phyloP scores from a whole-genome alignment of 169 alveolate genomes.

The Plasmodium malariae region DNA sequence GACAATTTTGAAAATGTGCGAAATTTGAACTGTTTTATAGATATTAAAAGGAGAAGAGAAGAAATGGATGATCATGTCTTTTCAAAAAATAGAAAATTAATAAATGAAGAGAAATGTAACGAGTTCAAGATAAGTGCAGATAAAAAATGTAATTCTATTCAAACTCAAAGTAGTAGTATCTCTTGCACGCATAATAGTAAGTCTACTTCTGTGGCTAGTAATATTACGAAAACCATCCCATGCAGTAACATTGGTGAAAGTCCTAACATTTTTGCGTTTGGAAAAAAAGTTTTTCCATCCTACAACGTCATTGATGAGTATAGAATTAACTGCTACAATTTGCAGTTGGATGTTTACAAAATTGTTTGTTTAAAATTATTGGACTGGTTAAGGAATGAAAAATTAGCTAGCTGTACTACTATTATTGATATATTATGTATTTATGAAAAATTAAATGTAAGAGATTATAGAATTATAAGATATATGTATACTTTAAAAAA shows the following conservation, averaged over 20 bases:
- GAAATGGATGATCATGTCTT: not conserved
- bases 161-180: too few relatives aligned
- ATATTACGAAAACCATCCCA: too few relatives aligned
- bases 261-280: too few relatives aligned
- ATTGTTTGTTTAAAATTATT: slow-evolving; percentile 44
- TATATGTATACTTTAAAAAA: slow-evolving; percentile 46
- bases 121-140: not conserved
- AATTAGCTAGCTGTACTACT: not conserved
- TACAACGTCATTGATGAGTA: not conserved
- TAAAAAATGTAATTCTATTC: too few relatives aligned
- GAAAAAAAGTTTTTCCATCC: too few relatives aligned
- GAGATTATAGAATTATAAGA: slow-evolving; percentile 66
- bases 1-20: not conserved
- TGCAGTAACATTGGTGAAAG: too few relatives aligned
- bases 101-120: not conserved
- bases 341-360: slow-evolving; percentile 60
- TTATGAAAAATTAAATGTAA: slow-evolving; percentile 58
- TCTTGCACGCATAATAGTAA: too few relatives aligned
- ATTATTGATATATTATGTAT: slow-evolving; percentile 36
- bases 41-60: not conserved
- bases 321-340: slow-evolving; percentile 20
- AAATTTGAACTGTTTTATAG: slow-evolving; percentile 19
- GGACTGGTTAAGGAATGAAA: slow-evolving; percentile 17
- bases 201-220: too few relatives aligned
- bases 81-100: not conserved